Evolutionary conservation across 2,329 filamentous ascomycete species (phyloP), one percentile per base, ranked within the genome.

Genomic region (Hypoxylon sp.): DNA sequence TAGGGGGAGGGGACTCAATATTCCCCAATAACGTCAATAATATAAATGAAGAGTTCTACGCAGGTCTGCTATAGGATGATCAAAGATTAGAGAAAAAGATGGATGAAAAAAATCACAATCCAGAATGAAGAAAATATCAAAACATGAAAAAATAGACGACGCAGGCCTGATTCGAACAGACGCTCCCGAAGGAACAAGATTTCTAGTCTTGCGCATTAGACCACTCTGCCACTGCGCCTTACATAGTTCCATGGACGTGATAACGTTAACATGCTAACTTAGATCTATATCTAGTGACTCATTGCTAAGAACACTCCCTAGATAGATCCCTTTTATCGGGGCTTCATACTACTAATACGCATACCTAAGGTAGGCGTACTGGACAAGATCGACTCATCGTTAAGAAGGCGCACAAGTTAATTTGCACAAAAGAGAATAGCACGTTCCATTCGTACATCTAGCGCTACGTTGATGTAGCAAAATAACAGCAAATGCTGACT

Each of bases 161-260:
- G 61, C 64, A 55, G 52, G 66, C 66, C 49, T 56, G 64, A 62
- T 68, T 68, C 61, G 66, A 68, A 68, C 64, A 56, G 56, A 60
- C 64, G 64, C 66, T 67, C 61, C 66, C 66, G 55, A 67, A 56
- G 60, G 64, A 67, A 68, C 55, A 48, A 59, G 66, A 68, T 65
- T 67, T 65, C 66, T 55, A 68, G 61, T 68, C 66, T 64, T 48
- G 53, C 65, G 65, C 65, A 58, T 60, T 58, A 64, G 37, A 64
- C 59, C 65, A 61, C 30, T 39, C 57, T 48, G 37, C 58, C 58
- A 61, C 51, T 53, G 58, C 51, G 58, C 54, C 34, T 10, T 17
- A 15, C 1, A 6, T 19, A n/a, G n/a, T n/a, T 7, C 34, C 15
- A n/a, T 15, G 34, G 34, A 37, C 15, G 32, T 11, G 4, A 6